phyloP scores from a whole-genome alignment of 73 alveolate genomes.

The Tetrahymena elliotti region DNA sequence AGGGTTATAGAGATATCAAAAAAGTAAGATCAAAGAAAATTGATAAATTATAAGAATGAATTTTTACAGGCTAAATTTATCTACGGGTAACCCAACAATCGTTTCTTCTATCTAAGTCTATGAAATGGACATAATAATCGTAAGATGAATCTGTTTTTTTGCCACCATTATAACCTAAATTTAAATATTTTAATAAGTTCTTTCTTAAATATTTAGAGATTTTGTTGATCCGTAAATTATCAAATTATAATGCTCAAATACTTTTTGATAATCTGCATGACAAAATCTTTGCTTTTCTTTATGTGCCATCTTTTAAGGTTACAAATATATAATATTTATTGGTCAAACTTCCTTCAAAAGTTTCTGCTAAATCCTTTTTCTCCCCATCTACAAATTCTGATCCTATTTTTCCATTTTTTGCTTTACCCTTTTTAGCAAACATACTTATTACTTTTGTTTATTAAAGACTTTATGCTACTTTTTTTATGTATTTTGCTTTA shows the following conservation, averaged over 20 bases:
- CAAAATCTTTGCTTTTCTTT: neutral
- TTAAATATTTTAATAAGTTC: neutral
- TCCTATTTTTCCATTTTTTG: neutral
- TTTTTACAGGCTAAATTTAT: neutral
- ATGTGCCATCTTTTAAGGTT: neutral
- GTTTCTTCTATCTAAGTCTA: neutral
- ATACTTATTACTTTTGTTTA: neutral
- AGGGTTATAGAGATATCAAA: neutral
- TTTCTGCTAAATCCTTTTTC: neutral
- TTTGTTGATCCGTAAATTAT: neutral
- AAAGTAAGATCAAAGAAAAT: neutral
- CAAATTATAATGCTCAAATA: neutral
- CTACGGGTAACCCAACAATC: neutral
- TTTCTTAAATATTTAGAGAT: neutral
- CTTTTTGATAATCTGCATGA: neutral
- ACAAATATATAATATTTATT: neutral
- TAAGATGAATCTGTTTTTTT: neutral
- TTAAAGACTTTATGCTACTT: neutral
- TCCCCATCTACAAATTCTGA: neutral
- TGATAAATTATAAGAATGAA: neutral
- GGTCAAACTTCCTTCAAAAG: neutral
- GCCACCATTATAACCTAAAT: neutral
- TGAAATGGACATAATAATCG: neutral
- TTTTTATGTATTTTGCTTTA: neutral
- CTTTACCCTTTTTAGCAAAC: neutral